Base-by-base conservation (phyloP, 192 early-diverging fungal genomes). In the Powellomyces hirtus region DNA sequence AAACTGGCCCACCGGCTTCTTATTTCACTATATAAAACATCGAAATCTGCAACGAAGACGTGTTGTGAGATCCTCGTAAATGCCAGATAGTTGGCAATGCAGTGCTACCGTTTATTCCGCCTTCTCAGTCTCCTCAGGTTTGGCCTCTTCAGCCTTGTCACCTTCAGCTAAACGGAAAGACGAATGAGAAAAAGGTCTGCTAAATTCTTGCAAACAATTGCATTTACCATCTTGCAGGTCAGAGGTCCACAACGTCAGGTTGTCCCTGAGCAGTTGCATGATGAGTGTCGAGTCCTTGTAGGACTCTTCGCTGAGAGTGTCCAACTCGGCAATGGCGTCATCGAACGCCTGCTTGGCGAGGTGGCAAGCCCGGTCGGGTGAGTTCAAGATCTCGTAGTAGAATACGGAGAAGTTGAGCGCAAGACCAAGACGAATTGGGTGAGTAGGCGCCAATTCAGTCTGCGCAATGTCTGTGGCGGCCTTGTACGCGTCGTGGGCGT, bases 201-300 rank as follows among this genome's bases (percentile, higher is more conserved):
- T n/a, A 11, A 38, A 29, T 33, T 8, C 1, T 6, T 22, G 14
- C 11, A 44, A n/a, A 30, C 14, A 29, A 31, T 24, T 2, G 0
- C 50, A 75, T 73, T 82, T 74, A 91, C 89, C 88, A 70, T 93
- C 92, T 77, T 92, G 92, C 72, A 96, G 86, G 71, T 98, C 96
- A 66, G 95, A 95, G 62, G 95, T 97, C 97, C 97, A 98, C 64
- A 98, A 89, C 53, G 97, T 97, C 75, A 98, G 87, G 86, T 98
- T 98, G 83, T 98, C 97, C 68, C 97, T 88, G 74, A 98, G 84
- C 59, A 98, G 87, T 84, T 98, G 97, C 97, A 98, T 98, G 81
- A 98, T 98, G 69, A 98, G 86, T 56, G 97, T 98, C 52, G 92
- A 94, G 79, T 98, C 95, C 88, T 97, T 98, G 91, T 98, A 98